Evolutionary conservation across 768 basidiomycete genomes (phyloP).

Genomic region (Daedalea quercina): DNA sequence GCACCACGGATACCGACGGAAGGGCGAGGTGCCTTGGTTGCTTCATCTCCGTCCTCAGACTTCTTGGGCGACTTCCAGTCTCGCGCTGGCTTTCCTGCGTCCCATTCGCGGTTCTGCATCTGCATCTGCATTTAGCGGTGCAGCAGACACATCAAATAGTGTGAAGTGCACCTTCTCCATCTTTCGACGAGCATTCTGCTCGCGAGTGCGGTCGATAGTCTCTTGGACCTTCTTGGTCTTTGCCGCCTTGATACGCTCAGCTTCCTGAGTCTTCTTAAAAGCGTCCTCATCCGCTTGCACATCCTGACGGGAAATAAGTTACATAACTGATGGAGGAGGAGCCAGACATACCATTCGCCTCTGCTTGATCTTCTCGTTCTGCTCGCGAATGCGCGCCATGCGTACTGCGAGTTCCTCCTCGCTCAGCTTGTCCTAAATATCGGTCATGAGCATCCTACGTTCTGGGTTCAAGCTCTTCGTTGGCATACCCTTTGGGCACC

Average conservation of each 20-base stretch:
- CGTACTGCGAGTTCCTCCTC: constrained; percentile 62
- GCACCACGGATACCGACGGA: constrained; percentile 22
- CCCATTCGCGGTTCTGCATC: constrained; percentile 76
- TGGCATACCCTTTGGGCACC: constrained; percentile 59
- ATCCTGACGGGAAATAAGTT: constrained; percentile 37
- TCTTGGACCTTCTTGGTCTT: constrained; percentile 62
- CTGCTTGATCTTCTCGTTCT: constrained; percentile 75
- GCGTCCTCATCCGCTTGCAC: constrained; percentile 79
- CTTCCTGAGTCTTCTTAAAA: constrained; percentile 63
- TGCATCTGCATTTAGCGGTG: not conserved
- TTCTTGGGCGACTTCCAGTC: constrained; percentile 15
- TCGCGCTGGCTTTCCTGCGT: constrained; percentile 53
- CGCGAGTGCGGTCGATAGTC: constrained; percentile 60
- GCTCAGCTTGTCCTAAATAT: constrained; percentile 53
- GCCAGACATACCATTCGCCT: constrained; percentile 43
- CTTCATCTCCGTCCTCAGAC: constrained; percentile 2
- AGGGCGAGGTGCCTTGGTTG: constrained; percentile 4
- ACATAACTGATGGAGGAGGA: not conserved
- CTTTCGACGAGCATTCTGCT: constrained; percentile 75
- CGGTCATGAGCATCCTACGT: not conserved
- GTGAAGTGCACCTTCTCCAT: constrained; percentile 49
- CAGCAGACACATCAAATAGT: not conserved
- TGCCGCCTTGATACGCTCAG: constrained; percentile 51
- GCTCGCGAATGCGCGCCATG: constrained; percentile 63
- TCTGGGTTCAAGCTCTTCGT: no score